Conservation (phyloP, 352 stramenopile species). For the Phytophthora sp. region DNA sequence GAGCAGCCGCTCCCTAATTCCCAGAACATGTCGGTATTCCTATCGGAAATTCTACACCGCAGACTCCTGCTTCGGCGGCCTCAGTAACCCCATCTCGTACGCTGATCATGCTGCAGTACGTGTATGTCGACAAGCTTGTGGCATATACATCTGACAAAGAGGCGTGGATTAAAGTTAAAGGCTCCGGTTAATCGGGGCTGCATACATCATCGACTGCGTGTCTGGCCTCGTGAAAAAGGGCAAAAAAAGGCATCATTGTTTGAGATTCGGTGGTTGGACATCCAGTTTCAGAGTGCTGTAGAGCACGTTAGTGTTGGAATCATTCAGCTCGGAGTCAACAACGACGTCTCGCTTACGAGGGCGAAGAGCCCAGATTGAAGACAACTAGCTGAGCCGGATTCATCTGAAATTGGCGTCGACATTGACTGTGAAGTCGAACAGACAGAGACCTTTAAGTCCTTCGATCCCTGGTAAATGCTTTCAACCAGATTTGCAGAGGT, state of each 20-base stretch:
- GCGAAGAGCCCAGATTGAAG: background rate
- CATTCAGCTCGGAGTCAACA: background rate
- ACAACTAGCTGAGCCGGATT: background rate
- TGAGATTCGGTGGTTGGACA: constrained; percentile 9
- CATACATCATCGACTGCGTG: constrained; percentile 14
- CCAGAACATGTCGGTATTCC: no score
- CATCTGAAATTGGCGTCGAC: background rate
- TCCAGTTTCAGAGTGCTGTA: constrained; percentile 9
- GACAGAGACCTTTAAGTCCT: background rate
- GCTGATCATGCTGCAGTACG: no score
- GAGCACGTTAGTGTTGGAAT: background rate
- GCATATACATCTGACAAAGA: background rate
- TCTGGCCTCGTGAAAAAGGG: constrained; percentile 3
- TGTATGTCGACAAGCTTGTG: background rate
- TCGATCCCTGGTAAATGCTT: background rate
- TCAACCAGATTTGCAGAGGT: background rate
- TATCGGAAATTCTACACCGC: no score
- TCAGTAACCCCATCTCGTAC: no score
- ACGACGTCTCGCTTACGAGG: background rate
- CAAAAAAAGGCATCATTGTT: constrained; percentile 5
- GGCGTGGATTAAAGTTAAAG: constrained; percentile 12
- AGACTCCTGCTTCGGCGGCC: no score
- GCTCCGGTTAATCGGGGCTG: background rate
- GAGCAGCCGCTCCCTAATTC: no score
- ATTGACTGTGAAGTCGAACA: background rate